Evolutionary conservation across 2,329 filamentous ascomycete species (phyloP).

Genomic region (Sphaerostilbella broomeana): DNA sequence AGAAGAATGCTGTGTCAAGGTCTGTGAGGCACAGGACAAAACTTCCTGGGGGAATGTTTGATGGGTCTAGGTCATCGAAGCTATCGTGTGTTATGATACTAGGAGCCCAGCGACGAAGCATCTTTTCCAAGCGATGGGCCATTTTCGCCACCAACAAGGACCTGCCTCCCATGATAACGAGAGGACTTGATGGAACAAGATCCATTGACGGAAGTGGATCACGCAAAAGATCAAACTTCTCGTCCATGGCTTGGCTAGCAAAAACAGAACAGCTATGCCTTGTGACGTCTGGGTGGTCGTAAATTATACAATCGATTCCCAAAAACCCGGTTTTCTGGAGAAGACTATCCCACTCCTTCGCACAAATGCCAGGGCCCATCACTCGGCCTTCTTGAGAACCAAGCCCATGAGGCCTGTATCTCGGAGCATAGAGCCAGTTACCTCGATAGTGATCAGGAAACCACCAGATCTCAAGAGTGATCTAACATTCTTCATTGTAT

Average conservation of each 20-base stretch:
- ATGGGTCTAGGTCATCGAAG: background rate
- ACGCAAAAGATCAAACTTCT: constrained; percentile 16
- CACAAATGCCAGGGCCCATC: constrained; percentile 6
- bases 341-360: background rate
- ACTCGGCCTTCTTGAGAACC: constrained; percentile 19
- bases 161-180: constrained; percentile 2
- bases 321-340: constrained; percentile 10
- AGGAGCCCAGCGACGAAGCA: background rate
- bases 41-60: background rate
- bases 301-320: constrained; percentile 8
- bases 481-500: constrained; percentile 26
- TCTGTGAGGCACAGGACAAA: constrained; percentile 1
- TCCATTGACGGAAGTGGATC: background rate
- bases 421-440: constrained; percentile 18
- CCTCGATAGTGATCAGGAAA: constrained; percentile 38
- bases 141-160: background rate
- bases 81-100: constrained; percentile 1
- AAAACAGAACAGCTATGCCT: constrained; percentile 2
- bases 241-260: constrained; percentile 11
- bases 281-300: background rate
- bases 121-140: background rate
- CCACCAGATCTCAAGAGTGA: constrained; percentile 38
- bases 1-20: background rate
- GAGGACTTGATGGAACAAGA: background rate
- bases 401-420: constrained; percentile 19